Percentiles rank a stretch among this genome's conserved stretches.
These are phyloP conservation scores for Quercus wislizeni DNA, from an alignment of 306 rosid genomes.

Conservation along the genomic window DNA sequence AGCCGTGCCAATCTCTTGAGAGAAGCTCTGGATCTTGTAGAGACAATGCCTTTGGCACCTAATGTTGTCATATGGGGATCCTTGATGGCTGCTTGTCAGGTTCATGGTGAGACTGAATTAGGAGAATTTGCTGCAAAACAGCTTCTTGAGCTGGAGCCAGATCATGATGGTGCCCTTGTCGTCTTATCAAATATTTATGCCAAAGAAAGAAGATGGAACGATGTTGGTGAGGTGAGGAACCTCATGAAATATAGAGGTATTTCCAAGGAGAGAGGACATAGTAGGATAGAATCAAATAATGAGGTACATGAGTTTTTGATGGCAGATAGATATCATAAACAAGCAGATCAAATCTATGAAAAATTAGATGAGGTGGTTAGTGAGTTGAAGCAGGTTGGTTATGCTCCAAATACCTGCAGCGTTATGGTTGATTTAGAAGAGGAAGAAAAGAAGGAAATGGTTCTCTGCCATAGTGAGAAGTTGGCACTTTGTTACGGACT, in stretches of 20 bases:
- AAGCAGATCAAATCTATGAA: slow-evolving; percentile 57
- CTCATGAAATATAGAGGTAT: slow-evolving; percentile 59
- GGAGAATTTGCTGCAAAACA: slow-evolving; percentile 79
- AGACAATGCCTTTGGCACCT: slow-evolving; percentile 77
- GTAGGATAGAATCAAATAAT: slow-evolving; percentile 64
- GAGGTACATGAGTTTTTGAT: slow-evolving; percentile 65
- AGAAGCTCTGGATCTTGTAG: slow-evolving; percentile 73
- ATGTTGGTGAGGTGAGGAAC: slow-evolving; percentile 60
- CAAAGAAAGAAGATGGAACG: slow-evolving; percentile 75
- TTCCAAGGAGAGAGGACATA: slow-evolving; percentile 70
- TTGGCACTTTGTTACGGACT: slow-evolving; percentile 76
- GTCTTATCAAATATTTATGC: slow-evolving; percentile 80
- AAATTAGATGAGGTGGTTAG: slow-evolving; percentile 66
- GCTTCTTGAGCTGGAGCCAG: slow-evolving; percentile 68
- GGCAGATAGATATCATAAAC: slow-evolving; percentile 78
- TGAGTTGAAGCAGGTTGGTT: slow-evolving; percentile 61
- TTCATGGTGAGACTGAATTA: slow-evolving; percentile 61
- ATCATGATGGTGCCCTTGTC: slow-evolving; percentile 79
- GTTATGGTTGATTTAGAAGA: slow-evolving; percentile 69
- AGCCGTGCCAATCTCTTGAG: slow-evolving; percentile 76
- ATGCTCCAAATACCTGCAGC: slow-evolving; percentile 47
- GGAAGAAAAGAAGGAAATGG: slow-evolving; percentile 64
- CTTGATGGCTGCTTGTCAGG: slow-evolving; percentile 80
- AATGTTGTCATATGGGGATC: slow-evolving; percentile 89
- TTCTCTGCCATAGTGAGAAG: slow-evolving; percentile 88